A percentile compares a stretch with the other conserved stretches of the same genome.
phyloP scores from a whole-genome alignment of 495 filamentous ascomycete genomes.

The Terfezia claveryi region DNA sequence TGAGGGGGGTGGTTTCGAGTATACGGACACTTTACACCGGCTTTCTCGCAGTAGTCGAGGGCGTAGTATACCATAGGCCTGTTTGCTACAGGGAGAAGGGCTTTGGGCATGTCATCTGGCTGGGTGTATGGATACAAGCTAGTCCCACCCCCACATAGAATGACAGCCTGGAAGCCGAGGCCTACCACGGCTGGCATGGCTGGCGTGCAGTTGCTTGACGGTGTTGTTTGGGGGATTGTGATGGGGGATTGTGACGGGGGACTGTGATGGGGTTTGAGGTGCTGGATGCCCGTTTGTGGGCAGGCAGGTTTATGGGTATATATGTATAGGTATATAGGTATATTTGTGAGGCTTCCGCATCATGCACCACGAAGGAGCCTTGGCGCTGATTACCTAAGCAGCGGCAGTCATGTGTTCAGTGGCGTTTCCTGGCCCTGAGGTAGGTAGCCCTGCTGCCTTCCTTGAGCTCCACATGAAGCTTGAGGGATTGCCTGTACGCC shows the following conservation, averaged over 20 bases:
- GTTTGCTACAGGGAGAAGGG: conserved; percentile 78
- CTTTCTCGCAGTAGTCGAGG: conserved; percentile 50
- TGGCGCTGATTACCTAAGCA: no score
- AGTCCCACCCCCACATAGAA: conserved; percentile 77
- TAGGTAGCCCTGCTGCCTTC: no score
- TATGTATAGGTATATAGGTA: no score
- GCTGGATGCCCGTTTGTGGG: no score
- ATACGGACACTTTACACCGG: conserved; percentile 15
- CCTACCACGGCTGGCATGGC: conserved; percentile 26
- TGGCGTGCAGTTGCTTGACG: conserved; percentile 22
- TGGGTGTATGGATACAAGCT: conserved; percentile 82
- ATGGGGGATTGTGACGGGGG: no score
- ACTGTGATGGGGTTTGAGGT: conserved; percentile 14
- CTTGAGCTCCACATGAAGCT: no score
- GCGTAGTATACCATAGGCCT: conserved; percentile 92
- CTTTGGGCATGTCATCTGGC: conserved; percentile 75
- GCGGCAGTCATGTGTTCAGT: no score
- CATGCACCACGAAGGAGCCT: no score
- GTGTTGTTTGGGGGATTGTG: conserved; percentile 34
- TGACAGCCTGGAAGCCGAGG: conserved; percentile 76
- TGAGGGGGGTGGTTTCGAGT: not conserved
- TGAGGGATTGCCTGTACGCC: no score
- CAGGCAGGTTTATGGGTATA: no score
- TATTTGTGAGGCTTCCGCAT: no score
- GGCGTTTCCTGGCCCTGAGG: no score